Conservation (phyloP, 345 rosid species). For the Salix udensis region DNA sequence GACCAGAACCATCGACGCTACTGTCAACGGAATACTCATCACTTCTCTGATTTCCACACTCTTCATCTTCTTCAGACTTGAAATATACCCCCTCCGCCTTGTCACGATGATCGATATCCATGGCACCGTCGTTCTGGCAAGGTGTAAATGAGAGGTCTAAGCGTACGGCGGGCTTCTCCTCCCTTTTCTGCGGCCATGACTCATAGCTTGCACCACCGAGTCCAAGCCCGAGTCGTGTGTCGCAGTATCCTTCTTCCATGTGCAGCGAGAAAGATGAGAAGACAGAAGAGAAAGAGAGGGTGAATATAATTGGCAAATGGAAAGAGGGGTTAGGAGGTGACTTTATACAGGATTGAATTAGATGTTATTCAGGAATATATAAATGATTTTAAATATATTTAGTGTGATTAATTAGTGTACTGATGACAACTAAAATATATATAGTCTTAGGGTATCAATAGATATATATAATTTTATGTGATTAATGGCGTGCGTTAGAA, state of each 20-base stretch:
- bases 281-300: background rate
- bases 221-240: conserved; percentile 30
- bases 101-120: conserved; percentile 49
- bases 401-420: background rate
- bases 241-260: conserved; percentile 26
- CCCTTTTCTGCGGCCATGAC: background rate
- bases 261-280: background rate
- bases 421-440: background rate
- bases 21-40: conserved; percentile 8
- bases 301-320: background rate
- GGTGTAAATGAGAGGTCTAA: conserved; percentile 32
- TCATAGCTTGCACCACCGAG: conserved; percentile 6
- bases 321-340: background rate
- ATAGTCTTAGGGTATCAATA: background rate
- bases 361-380: background rate
- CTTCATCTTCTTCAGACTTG: conserved; percentile 45
- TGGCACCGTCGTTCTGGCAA: conserved; percentile 19
- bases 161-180: conserved; percentile 2
- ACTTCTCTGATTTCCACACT: conserved; percentile 28
- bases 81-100: conserved; percentile 47
- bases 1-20: conserved; percentile 45
- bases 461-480: background rate
- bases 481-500: conserved; percentile 17
- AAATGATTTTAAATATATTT: background rate
- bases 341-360: conserved; percentile 3